Percentiles rank a stretch among this genome's conserved stretches.
phyloP scores from a whole-genome alignment of 2,329 filamentous ascomycete genomes.

The Bipolaris sorokiniana region DNA sequence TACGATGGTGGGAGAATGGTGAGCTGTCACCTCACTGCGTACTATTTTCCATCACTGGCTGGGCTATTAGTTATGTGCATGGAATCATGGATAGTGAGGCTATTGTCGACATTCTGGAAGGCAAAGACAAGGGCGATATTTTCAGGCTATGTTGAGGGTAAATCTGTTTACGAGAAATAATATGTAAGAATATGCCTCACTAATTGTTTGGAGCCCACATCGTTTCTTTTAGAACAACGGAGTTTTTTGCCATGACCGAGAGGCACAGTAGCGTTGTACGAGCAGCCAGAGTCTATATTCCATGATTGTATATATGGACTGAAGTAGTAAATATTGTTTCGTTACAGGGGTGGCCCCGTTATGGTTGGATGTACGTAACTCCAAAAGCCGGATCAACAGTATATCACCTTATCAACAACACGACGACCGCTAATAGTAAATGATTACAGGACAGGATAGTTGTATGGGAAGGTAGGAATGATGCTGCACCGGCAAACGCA shows the following conservation, averaged over 20 bases:
- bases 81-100: slow-evolving; percentile 5
- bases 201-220: too few relatives aligned
- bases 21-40: background rate
- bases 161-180: background rate
- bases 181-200: too few relatives aligned
- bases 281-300: too few relatives aligned
- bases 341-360: background rate
- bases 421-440: background rate
- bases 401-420: background rate
- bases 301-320: background rate
- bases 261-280: too few relatives aligned
- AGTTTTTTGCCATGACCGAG: too few relatives aligned
- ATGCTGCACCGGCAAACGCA: background rate
- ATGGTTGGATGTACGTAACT: background rate
- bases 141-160: background rate
- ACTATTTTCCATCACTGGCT: background rate
- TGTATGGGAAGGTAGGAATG: background rate
- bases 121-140: background rate
- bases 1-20: slow-evolving; percentile 2
- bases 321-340: background rate
- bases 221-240: too few relatives aligned
- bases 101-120: background rate
- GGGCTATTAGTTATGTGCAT: slow-evolving; percentile 1
- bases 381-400: too few relatives aligned
- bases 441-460: background rate